These are phyloP conservation scores for Stephania cephalantha DNA, from an alignment of 164 flowering plant genomes.

Conservation along the genomic window DNA sequence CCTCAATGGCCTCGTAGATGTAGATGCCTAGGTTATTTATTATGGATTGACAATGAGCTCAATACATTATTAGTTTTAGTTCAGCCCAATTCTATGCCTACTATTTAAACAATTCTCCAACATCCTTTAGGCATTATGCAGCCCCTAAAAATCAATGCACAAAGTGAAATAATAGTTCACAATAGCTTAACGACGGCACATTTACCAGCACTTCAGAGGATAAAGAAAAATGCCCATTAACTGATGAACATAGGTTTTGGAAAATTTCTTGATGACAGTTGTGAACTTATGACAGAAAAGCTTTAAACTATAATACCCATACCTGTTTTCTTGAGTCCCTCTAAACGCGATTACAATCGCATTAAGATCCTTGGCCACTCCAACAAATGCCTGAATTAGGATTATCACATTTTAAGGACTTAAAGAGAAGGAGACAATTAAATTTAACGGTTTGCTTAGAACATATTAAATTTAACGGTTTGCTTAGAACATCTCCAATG, in stretches of 20 bases:
- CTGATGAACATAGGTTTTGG: background rate
- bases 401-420: background rate
- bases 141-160: no score
- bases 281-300: background rate
- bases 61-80: no score
- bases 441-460: background rate
- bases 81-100: no score
- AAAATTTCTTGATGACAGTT: background rate
- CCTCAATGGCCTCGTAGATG: no score
- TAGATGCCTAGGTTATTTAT: no score
- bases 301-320: background rate
- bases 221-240: no score
- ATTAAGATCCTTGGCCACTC: slow-evolving; percentile 74
- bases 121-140: background rate
- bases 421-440: background rate
- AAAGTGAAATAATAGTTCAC: background rate
- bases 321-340: slow-evolving; percentile 96
- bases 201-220: background rate
- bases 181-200: background rate
- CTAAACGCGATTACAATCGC: slow-evolving; percentile 88
- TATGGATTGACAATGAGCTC: no score
- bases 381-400: slow-evolving; percentile 75
- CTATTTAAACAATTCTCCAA: background rate
- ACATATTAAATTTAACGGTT: background rate
- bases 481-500: background rate